Base-by-base conservation (phyloP, 805 yeast genomes). In the Candida chauliodis region DNA sequence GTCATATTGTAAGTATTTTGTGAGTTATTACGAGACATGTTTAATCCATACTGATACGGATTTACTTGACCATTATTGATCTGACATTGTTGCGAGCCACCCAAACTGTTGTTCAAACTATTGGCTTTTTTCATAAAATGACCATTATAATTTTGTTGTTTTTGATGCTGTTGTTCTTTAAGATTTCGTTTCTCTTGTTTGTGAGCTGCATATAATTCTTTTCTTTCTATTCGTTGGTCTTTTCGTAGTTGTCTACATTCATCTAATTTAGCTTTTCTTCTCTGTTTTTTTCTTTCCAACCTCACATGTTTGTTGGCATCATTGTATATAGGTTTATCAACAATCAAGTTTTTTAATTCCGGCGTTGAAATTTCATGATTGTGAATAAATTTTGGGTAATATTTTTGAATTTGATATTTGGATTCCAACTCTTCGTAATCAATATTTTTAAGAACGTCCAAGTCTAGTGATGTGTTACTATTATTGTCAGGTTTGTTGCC, bases 311-410 rank as follows among this genome's bases (percentile, higher is more conserved):
- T 51, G 45, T 61, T 61, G 16, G 70, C 73, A 21, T 63, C 60
- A 14, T 59, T 52, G 42, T 68, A 68, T 14, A 68, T 66, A 4
- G 73, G 74, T 44, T 63, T 65, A 35, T 63, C 59, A 10, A 45
- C 42, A 8, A 68, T 54, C 50, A 63, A 47, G 19, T 49, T 55
- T 40, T 50, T 51, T 36, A 68, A 52, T n/a, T 51, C 48, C 3
- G 74, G 73, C 2, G 74, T 67, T 14, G 58, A 46, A 11, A 51
- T 46, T 18, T 52, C 66, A 13, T 55, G 55, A 43, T 67, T 67
- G 44, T 66, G 73, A 41, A 68, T 56, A 43, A 47, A 62, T 30
- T 49, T 46, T 5, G 73, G 74, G 34, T 58, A 58, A 47, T 66
- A 68, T 45, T 66, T 68, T 42, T 51, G 58, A 36, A 68, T 58